A percentile compares a stretch with the other conserved stretches of the same genome.
Conservation (phyloP, 192 early-diverging fungal species). For the Backusella luteola region DNA sequence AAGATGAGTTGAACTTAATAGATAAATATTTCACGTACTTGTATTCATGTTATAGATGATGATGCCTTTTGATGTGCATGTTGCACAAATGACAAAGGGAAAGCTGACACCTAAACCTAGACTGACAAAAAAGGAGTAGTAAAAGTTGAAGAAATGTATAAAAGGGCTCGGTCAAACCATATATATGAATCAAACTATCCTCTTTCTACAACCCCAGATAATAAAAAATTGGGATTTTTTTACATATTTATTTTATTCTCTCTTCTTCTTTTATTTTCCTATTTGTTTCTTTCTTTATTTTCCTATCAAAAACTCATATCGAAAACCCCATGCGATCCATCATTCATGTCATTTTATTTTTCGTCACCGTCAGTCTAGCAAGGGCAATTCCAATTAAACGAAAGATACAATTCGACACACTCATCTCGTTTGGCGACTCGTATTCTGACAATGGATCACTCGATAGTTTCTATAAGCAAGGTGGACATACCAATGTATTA, state of each 20-base stretch:
- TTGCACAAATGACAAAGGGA: background rate
- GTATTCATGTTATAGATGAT: background rate
- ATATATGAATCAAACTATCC: background rate
- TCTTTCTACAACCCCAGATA: background rate
- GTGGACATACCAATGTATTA: background rate
- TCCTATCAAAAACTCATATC: background rate
- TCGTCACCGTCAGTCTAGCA: background rate
- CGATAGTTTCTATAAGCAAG: background rate
- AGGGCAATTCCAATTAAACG: background rate
- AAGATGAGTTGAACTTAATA: background rate
- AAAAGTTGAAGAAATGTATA: background rate
- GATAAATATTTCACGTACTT: background rate
- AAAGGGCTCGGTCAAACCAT: slow-evolving; percentile 3
- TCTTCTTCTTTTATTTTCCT: background rate
- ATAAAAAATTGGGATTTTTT: background rate
- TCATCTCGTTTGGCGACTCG: background rate
- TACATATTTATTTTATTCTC: background rate
- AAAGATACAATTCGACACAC: background rate
- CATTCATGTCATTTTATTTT: background rate
- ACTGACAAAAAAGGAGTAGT: background rate
- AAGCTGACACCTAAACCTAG: background rate
- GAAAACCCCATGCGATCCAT: background rate
- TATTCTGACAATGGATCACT: slow-evolving; percentile 3
- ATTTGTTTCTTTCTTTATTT: background rate
- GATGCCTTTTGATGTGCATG: background rate